A percentile compares a stretch with the other conserved stretches of the same genome.
Conservation (phyloP, 306 rosid species). For the Lupinus albus region DNA sequence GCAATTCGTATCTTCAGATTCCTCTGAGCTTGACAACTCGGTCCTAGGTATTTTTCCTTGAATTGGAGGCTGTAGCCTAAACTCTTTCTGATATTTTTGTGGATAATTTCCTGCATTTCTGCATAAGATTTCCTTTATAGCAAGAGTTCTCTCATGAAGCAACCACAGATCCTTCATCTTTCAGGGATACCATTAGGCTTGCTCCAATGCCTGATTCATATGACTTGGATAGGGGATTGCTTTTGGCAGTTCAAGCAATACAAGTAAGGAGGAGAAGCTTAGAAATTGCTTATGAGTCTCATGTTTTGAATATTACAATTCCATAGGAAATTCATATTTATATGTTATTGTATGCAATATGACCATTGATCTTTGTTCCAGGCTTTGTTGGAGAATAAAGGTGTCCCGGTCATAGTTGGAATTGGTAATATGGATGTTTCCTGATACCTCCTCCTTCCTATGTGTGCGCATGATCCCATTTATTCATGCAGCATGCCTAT, state of each 20-base stretch:
- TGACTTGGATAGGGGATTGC: slow-evolving; percentile 97
- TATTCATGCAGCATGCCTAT: slow-evolving; percentile 19
- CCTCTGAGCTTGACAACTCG: slow-evolving; percentile 55
- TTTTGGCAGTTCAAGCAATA: slow-evolving; percentile 97
- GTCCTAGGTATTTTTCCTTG: slow-evolving; percentile 69
- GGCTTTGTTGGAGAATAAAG: slow-evolving; percentile 99
- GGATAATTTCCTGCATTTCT: slow-evolving; percentile 34
- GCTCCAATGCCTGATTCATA: slow-evolving; percentile 98
- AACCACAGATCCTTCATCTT: slow-evolving; percentile 99
- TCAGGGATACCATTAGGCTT: slow-evolving; percentile 83
- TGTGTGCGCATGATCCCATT: slow-evolving; percentile 23
- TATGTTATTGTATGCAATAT: slow-evolving; percentile 39
- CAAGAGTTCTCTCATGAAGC: slow-evolving; percentile 89
- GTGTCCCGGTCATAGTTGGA: slow-evolving; percentile 90
- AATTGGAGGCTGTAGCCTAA: slow-evolving; percentile 41
- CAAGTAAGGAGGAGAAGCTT: slow-evolving; percentile 64
- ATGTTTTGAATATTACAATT: slow-evolving; percentile 39
- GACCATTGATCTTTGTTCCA: slow-evolving; percentile 51
- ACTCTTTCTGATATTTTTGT: slow-evolving; percentile 28
- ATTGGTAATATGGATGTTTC: slow-evolving; percentile 69
- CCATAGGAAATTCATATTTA: slow-evolving; percentile 22
- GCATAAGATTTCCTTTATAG: slow-evolving; percentile 39
- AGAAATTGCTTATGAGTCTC: slow-evolving; percentile 38
- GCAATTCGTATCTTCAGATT: slow-evolving; percentile 71
- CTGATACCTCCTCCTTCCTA: slow-evolving; percentile 26